These are phyloP conservation scores for Aspergillus felis DNA, from an alignment of 2,329 filamentous ascomycete genomes.

Conservation along the genomic window DNA sequence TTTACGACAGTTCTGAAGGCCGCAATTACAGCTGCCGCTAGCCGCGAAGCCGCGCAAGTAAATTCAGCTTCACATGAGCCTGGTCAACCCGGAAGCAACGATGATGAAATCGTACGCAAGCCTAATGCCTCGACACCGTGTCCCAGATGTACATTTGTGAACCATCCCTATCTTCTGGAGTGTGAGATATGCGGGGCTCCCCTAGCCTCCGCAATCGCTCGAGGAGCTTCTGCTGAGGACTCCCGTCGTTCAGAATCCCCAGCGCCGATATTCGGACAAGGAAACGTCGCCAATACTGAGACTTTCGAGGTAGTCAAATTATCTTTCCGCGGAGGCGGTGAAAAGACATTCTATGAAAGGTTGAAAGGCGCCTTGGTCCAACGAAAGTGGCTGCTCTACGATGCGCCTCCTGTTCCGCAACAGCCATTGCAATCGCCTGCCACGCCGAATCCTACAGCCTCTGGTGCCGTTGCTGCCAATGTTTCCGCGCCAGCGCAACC, in stretches of 20 bases:
- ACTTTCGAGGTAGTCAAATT: constrained; percentile 77
- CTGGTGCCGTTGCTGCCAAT: constrained; percentile 16
- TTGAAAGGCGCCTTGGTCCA: constrained; percentile 85
- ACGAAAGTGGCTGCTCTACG: constrained; percentile 89
- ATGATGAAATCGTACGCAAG: constrained; percentile 1
- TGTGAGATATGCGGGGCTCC: constrained; percentile 91
- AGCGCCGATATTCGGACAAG: constrained; percentile 59
- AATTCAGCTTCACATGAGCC: constrained; percentile 5
- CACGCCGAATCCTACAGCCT: constrained; percentile 27
- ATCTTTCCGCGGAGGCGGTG: constrained; percentile 85
- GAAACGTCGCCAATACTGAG: constrained; percentile 51
- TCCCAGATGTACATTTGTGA: constrained; percentile 87
- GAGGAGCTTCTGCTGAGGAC: constrained; percentile 28
- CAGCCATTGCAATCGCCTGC: constrained; percentile 46
- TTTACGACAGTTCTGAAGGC: constrained; percentile 81
- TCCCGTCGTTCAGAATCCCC: constrained; percentile 66
- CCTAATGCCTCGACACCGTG: constrained; percentile 48
- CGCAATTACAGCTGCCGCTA: constrained; percentile 69
- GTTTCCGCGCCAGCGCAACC: constrained; percentile 21
- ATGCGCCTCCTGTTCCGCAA: constrained; percentile 80
- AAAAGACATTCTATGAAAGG: constrained; percentile 84
- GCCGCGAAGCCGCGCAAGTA: constrained; percentile 23
- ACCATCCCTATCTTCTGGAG: constrained; percentile 77
- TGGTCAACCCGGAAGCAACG: constrained; percentile 4
- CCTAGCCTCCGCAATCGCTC: constrained; percentile 54